Base-by-base conservation (phyloP, 2,329 filamentous ascomycete species). In the Colletotrichum limetticola region DNA sequence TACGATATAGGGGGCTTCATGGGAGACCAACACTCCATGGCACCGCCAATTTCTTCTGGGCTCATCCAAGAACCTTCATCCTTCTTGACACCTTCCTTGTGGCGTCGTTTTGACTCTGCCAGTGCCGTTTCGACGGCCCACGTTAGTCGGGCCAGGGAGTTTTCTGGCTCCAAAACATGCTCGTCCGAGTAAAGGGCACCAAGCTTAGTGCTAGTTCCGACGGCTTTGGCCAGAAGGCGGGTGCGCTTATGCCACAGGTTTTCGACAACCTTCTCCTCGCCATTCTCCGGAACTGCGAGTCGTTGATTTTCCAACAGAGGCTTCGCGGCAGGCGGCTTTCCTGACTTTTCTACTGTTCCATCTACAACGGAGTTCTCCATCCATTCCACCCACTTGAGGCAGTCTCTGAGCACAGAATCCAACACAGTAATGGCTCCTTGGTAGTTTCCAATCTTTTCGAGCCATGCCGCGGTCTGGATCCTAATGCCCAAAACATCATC, bases 401-500 rank as follows among this genome's bases (percentile, higher is more conserved):
- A 93, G 79, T 98, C 95, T 5, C 81, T 83, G 74, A 92, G 88
- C 55, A 97, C 87, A n/a, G 91, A 89, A 81, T 97, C 94, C 37
- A 98, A 84, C 4, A 98, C 91, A 62, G 94, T 90, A 70, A 94
- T 91, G 0, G 95, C 91, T 70, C 91, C 90, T 26, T 90, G 86
- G 78, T 91, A 91, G 77, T 93, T 90, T 37, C 91, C 88, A 19
- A 94, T 90, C 78, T 93, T 92, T 82, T 98, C 94, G 74, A 98
- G 87, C 87, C 97, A 91, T 11, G 89, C 88, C 1, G 94, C 91
- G 9, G 97, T 87, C 80, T 95, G 91, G 63, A 98, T 92, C 79
- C 95, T 94, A 65, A 98, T 91, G 9, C 97, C 97, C 76, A 98
- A 88, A 42, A 98, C 92, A 80, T 98, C 95, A 77, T 98, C 94